Base-by-base conservation (phyloP, 768 basidiomycete genomes). In the Podaxis mareebaensis region DNA sequence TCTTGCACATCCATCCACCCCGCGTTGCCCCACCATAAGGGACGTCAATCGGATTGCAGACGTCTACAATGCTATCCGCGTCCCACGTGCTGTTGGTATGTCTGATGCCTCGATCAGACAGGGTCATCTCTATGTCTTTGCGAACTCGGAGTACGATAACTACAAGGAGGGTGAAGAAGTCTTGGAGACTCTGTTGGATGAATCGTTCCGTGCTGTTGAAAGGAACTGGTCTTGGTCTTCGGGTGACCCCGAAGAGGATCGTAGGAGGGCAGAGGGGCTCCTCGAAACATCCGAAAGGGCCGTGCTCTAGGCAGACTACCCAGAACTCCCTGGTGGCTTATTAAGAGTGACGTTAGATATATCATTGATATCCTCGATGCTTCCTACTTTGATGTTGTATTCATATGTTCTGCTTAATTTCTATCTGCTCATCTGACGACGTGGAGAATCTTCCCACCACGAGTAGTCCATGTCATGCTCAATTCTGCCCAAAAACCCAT, bases 1-100 rank as follows among this genome's bases (percentile, higher is more conserved):
- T 30, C 73, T 82, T 36, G 77, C 79, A 3, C 79, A 85, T 60
- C 71, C 69, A 3, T 42, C 63, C 4, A 77, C 28, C 3, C 20
- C 38, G 4, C 52, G 40, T 10, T 74, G 36, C 73, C 70, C 40
- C 71, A 70, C 5, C 66, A 15, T 11, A 7, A 42, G 15, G 36
- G 46, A 33, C 38, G 39, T 42, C 28, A 28, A 46, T 4, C 42
- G 33, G 7, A 22, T 80, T 24, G 60, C 71, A 4, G 67, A 74
- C 11, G 62, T 74, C 4, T 75, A 74, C 59, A 69, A 73, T 57
- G 64, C 56, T 2, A 67, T 74, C 40, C 69, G 73, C 2, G 65
- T 67, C 33, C 73, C 74, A 15, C 62, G 66, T 17, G 74, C 68
- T 20, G 74, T 73, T 30, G 57, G 48, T 30, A 68, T 72, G 44